A percentile compares a stretch with the other conserved stretches of the same genome.
These are phyloP conservation scores for Trichoderma sp. DNA, from an alignment of 2,329 filamentous ascomycete genomes.

Conservation along the genomic window DNA sequence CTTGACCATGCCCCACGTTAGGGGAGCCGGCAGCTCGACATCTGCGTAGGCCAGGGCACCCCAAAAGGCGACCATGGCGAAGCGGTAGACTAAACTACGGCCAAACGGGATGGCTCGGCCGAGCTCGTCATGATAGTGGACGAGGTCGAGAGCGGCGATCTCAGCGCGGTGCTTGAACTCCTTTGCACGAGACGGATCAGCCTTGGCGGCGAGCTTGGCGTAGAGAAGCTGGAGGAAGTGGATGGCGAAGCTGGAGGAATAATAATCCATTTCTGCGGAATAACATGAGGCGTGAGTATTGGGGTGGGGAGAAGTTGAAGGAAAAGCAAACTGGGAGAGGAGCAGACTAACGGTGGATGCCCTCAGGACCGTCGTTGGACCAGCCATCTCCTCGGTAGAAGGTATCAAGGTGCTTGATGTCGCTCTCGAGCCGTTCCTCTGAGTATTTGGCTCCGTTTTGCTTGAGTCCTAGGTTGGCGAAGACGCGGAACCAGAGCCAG, in stretches of 20 bases:
- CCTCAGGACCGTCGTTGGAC: slow-evolving; percentile 77
- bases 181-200: slow-evolving; percentile 62
- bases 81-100: slow-evolving; percentile 75
- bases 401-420: slow-evolving; percentile 74
- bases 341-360: slow-evolving; percentile 59
- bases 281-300: neutral
- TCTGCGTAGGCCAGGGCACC: slow-evolving; percentile 72
- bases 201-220: slow-evolving; percentile 64
- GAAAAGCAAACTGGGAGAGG: neutral
- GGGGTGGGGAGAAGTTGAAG: neutral
- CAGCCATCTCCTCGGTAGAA: slow-evolving; percentile 81
- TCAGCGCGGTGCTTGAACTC: slow-evolving; percentile 69
- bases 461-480: slow-evolving; percentile 74
- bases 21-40: slow-evolving; percentile 66
- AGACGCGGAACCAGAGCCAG: slow-evolving; percentile 82
- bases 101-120: slow-evolving; percentile 74
- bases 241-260: slow-evolving; percentile 78
- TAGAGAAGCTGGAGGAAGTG: slow-evolving; percentile 78
- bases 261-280: slow-evolving; percentile 71
- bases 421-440: slow-evolving; percentile 65
- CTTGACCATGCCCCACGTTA: slow-evolving; percentile 78
- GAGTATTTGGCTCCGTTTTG: slow-evolving; percentile 72
- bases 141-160: slow-evolving; percentile 65
- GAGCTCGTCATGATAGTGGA: slow-evolving; percentile 72
- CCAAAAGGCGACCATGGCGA: slow-evolving; percentile 84